Percentiles rank a stretch among this genome's conserved stretches.
Conservation (phyloP, 129 eudicot genomes). For the Arctium lappa region DNA sequence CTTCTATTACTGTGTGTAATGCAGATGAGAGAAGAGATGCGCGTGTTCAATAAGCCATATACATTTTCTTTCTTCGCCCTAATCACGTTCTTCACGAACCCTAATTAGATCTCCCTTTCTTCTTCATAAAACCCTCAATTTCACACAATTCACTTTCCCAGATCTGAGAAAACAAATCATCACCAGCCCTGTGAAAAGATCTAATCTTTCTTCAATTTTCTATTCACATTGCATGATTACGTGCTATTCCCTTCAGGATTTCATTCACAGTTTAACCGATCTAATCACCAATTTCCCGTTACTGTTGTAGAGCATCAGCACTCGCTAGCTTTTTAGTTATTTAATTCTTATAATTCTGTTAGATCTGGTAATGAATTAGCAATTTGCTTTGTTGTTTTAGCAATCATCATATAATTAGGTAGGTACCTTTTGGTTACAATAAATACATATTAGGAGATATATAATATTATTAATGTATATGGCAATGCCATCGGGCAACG, state of each 20-base stretch:
- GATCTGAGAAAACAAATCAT: not conserved
- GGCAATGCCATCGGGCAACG: constrained; percentile 61
- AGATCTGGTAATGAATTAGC: constrained; percentile 23
- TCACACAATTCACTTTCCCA: not conserved
- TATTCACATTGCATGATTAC: not conserved
- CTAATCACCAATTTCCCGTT: not conserved
- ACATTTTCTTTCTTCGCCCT: not conserved
- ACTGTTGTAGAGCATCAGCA: not conserved
- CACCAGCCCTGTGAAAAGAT: not conserved
- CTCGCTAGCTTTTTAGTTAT: not conserved
- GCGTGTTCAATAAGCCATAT: constrained; percentile 17
- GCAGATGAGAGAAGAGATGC: not conserved
- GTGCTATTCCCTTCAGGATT: not conserved
- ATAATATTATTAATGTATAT: constrained; percentile 13
- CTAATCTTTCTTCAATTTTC: not conserved
- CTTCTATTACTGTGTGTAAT: not conserved
- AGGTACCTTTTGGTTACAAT: not conserved
- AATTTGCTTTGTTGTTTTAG: not conserved
- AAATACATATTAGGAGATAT: not conserved
- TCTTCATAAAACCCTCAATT: not conserved
- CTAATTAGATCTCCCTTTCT: not conserved
- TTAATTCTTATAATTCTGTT: not conserved
- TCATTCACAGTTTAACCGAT: not conserved
- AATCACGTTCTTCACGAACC: not conserved
- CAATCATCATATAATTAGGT: not conserved